Evolutionary conservation across 306 rosid genomes (phyloP), one percentile per base, ranked within the genome.

Genomic region (Castanea mollissima): DNA sequence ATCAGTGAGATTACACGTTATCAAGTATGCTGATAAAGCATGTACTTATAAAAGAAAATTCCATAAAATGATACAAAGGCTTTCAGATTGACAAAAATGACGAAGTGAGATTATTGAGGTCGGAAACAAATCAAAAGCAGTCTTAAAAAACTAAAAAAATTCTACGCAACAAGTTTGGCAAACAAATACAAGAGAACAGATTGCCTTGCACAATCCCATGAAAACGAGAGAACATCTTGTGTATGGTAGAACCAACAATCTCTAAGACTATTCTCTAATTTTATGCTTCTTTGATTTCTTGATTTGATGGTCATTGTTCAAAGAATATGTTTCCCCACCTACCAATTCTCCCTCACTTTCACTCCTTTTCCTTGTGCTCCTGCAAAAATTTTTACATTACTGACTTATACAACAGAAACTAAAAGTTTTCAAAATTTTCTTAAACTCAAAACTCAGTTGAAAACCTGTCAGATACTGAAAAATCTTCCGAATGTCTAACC

Each of bases 291-390:
- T 91, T 6, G 90, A 67, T 41, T 69, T 85, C 57, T 81, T 82
- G 23, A 52, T 76, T 75, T 74, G 83, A 46, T 63, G 86, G 75
- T 69, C 82, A 77, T 25, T 35, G 55, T 84, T 78, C 74, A 76
- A 34, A 18, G 83, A 55, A 46, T 69, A 73, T 5, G 74, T 70
- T 38, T 83, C 75, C 65, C 80, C 81, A 44, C 69, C 41, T 68
- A 71, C 59, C 25, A 71, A 80, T 38, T 84, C 88, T 38, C 74
- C 90, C 63, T 83, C 86, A 25, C 25, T 73, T 75, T 81, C 91
- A 83, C 85, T 84, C 56, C 54, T 80, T 84, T 86, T 89, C 90
- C 78, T 89, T 29, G 52, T 57, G 69, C 78, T 83, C 80, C 92
- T 91, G 74, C 60, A 81, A 34, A 34, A 57, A 79, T 21, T 55